Conservation (phyloP, 192 early-diverging fungal genomes). For the Mortierella hygrophila region DNA sequence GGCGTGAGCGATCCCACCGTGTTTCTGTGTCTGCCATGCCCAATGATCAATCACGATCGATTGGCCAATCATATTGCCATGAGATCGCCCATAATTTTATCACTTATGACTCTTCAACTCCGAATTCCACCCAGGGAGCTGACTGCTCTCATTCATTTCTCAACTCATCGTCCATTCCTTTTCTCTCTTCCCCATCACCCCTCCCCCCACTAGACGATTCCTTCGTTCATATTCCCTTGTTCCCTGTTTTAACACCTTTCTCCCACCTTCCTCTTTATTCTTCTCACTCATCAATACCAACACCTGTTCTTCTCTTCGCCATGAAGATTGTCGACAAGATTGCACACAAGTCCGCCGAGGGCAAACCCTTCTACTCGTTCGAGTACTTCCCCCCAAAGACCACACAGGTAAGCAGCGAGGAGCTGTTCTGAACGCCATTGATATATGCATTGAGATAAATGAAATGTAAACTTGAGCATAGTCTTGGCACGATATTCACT, state of each 20-base stretch:
- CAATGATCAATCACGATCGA: neutral
- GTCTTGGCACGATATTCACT: conserved; percentile 47
- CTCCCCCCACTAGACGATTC: neutral
- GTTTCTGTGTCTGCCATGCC: neutral
- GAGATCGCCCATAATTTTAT: neutral
- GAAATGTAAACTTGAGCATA: neutral
- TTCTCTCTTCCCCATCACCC: neutral
- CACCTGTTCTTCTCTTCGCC: neutral
- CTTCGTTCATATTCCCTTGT: neutral
- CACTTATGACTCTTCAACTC: conserved; percentile 17
- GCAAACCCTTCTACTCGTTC: conserved; percentile 83
- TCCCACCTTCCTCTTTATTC: neutral
- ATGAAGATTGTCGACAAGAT: conserved; percentile 80
- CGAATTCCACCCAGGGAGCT: no score
- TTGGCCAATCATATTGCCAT: neutral
- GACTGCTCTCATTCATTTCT: conserved; percentile 10
- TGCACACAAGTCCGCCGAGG: conserved; percentile 66
- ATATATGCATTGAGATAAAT: neutral
- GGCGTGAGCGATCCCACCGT: neutral
- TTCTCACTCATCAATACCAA: neutral
- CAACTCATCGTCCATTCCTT: neutral
- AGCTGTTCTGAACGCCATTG: neutral
- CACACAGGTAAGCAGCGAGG: conserved; percentile 60
- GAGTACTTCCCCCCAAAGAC: conserved; percentile 97
- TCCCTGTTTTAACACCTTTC: neutral